phyloP scores from a whole-genome alignment of 768 basidiomycete species.

The Termitomyces sp. region DNA sequence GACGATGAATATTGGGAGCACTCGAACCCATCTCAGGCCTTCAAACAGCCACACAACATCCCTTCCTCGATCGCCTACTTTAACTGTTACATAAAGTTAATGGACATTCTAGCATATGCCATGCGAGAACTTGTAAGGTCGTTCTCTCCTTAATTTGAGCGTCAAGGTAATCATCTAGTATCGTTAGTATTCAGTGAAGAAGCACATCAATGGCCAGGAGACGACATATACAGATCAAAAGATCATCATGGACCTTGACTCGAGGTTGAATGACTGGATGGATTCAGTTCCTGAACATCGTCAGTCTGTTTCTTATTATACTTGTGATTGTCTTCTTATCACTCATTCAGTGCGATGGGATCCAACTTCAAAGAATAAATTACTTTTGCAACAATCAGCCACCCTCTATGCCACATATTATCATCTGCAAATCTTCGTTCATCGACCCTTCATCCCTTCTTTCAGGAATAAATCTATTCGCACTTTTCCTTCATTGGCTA shows the following conservation, averaged over 20 bases:
- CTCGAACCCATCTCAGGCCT: conserved; percentile 40
- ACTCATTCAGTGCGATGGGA: conserved; percentile 37
- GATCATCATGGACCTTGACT: conserved; percentile 68
- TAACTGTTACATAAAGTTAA: conserved; percentile 48
- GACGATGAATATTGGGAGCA: conserved; percentile 72
- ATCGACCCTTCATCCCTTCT: conserved; percentile 74
- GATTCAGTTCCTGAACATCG: conserved; percentile 60
- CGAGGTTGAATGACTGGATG: conserved; percentile 74
- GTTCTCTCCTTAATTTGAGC: background rate
- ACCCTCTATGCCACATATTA: conserved; percentile 42
- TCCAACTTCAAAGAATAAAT: conserved; percentile 26
- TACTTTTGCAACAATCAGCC: conserved; percentile 55
- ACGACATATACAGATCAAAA: conserved; percentile 52
- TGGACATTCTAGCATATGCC: conserved; percentile 55
- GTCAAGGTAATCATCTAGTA: background rate
- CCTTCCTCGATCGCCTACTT: conserved; percentile 54
- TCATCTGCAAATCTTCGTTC: conserved; percentile 63
- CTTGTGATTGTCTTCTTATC: background rate
- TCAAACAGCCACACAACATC: conserved; percentile 57
- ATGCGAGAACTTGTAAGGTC: conserved; percentile 50
- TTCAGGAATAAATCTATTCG: conserved; percentile 38
- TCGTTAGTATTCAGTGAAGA: conserved; percentile 66
- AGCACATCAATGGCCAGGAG: conserved; percentile 45
- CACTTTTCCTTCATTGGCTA: conserved; percentile 61
- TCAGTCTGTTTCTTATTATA: conserved; percentile 23